Base-by-base conservation (phyloP, 2,329 filamentous ascomycete species). In the Ustilaginoidea virens region DNA sequence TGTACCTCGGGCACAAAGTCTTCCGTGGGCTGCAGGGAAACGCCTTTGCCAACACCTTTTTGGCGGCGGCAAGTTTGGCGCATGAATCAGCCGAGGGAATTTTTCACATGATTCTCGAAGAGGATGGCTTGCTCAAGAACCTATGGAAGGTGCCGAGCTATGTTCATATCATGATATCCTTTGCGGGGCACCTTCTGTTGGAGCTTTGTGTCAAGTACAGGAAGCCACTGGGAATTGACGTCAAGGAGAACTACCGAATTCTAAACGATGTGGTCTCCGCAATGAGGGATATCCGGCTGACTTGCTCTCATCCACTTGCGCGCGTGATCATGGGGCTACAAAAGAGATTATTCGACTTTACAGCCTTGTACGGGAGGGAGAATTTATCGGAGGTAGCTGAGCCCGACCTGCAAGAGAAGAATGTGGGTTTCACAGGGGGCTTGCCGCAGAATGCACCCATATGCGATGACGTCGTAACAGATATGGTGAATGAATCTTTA, bases 121-220 rank as follows among this genome's bases (percentile, higher is more conserved):
- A 22, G 1, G 21, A 16, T 7, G 24, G 20, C 8, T 19, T 33
- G 10, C 16, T 25, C 1, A 13, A 17, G 11, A 33, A 25, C 18
- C 25, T 33, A 11, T 23, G 11, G 21, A 28, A 25, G 13, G 28
- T 27, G 3, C 32, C 32, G 3, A 23, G 21, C 12, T 33, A 33
- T 18, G 22, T 33, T 10, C 28, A 28, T 21, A 30, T 33, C 28
- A 30, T 33, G 28, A 25, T 33, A 3, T 33, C 32, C 5, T 33
- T 33, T 19, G 32, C 32, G 2, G 32, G 32, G 17, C 32, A 33
- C 18, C 23, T 33, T 15, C 23, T 33, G n/a, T 28, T 33, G 6
- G 28, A 33, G 21, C 16, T 33, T 3, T 30, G 28, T 17, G 16
- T 25, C 17, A 28, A 31, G 7, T 25, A 33, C 11, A 24, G 28